Evolutionary conservation across 371 early-diverging fungal genomes (phyloP).

Genomic region (Mucor sp.): DNA sequence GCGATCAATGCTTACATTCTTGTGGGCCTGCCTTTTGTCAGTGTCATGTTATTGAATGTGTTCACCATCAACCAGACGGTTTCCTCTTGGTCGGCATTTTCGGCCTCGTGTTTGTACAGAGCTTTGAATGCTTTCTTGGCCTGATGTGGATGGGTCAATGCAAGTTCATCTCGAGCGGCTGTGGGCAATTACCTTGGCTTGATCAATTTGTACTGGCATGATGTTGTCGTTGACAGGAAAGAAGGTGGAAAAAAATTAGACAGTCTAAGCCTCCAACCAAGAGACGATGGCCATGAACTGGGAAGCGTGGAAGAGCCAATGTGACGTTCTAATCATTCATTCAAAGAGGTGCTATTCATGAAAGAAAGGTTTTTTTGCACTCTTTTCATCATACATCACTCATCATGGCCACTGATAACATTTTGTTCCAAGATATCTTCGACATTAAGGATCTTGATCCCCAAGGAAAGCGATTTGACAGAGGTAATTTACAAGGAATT

Average conservation of each 20-base stretch:
- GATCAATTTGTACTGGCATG: conserved; percentile 16
- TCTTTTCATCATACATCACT: not conserved
- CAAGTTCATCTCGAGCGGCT: not conserved
- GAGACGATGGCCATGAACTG: not conserved
- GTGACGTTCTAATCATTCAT: not conserved
- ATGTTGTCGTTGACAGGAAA: not conserved
- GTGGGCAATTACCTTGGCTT: conserved; percentile 18
- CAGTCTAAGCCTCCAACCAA: conserved; percentile 15
- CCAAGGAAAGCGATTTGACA: conserved; percentile 92
- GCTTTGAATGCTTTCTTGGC: conserved; percentile 38
- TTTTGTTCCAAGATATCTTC: conserved; percentile 87
- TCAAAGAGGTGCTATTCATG: not conserved
- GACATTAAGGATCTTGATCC: conserved; percentile 87
- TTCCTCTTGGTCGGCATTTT: conserved; percentile 23
- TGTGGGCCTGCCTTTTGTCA: conserved; percentile 24
- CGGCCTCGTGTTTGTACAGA: conserved; percentile 33
- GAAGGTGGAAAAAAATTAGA: not conserved
- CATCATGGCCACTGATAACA: conserved; percentile 67
- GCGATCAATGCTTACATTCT: conserved; percentile 32
- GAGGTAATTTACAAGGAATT: conserved; percentile 57
- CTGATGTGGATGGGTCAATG: conserved; percentile 9
- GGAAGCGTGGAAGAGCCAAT: not conserved
- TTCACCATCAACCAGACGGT: conserved; percentile 45
- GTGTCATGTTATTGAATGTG: conserved; percentile 23
- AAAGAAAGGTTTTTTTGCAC: not conserved